Evolutionary conservation across 768 basidiomycete species (phyloP).

Genomic region (Neoboletus magnificus): DNA sequence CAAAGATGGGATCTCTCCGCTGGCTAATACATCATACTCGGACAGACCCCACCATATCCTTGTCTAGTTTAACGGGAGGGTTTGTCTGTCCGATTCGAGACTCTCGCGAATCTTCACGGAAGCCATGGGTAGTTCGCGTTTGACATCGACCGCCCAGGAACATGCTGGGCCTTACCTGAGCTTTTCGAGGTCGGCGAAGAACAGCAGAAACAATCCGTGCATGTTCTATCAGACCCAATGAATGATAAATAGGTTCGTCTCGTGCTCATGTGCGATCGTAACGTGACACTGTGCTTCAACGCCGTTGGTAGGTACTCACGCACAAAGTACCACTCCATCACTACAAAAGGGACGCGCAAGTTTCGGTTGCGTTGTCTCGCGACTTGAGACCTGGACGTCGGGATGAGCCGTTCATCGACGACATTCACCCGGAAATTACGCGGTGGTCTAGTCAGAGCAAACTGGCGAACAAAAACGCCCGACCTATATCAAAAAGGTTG

Average conservation of each 20-base stretch:
- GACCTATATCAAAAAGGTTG: too few relatives aligned
- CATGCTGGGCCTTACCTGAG: conserved; percentile 47
- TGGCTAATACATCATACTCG: too few relatives aligned
- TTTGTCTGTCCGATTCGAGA: conserved; percentile 37
- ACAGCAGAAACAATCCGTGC: conserved; percentile 14
- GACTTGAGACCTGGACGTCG: too few relatives aligned
- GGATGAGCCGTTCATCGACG: too few relatives aligned
- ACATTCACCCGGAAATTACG: too few relatives aligned
- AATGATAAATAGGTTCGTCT: conserved; percentile 43
- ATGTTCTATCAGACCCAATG: conserved; percentile 1
- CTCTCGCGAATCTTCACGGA: conserved; percentile 28
- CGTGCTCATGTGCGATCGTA: background rate
- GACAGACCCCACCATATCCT: too few relatives aligned
- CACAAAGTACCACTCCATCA: conserved; percentile 23
- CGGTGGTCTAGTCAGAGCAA: too few relatives aligned
- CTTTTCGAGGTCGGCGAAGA: conserved; percentile 35
- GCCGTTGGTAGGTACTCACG: conserved; percentile 24
- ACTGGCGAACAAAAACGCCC: too few relatives aligned
- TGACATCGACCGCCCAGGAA: conserved; percentile 38
- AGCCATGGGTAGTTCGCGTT: conserved; percentile 14
- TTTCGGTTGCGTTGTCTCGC: conserved; percentile 18
- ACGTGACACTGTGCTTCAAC: background rate
- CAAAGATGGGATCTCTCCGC: too few relatives aligned
- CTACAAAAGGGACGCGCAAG: conserved; percentile 23
- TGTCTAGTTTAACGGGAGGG: conserved; percentile 30